Evolutionary conservation across 225 moss, liverwort and hornwort species (phyloP).

Genomic region (Bryoerythrophyllum caledonicum): DNA sequence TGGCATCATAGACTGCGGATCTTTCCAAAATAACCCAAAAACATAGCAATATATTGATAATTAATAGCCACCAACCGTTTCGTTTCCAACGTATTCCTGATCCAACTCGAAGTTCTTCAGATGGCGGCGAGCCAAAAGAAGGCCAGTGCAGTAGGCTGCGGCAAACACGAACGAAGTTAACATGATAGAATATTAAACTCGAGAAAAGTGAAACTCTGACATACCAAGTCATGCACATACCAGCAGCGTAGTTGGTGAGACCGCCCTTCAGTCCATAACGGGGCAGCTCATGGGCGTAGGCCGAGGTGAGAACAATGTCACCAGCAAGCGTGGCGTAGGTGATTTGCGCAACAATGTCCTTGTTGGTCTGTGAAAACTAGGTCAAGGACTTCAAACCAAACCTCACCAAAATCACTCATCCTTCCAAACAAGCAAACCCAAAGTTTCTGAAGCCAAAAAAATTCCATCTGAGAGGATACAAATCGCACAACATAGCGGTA

Average conservation of each 20-base stretch:
- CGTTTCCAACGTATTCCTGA: conserved; percentile 76
- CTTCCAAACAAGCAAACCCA: neutral
- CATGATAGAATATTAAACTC: neutral
- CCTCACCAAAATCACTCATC: neutral
- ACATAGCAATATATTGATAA: neutral
- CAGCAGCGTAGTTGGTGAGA: conserved; percentile 87
- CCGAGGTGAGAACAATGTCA: conserved; percentile 81
- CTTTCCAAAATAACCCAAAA: neutral
- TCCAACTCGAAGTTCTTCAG: conserved; percentile 74
- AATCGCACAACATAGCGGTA: conserved; percentile 91
- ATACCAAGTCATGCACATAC: neutral
- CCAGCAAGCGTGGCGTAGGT: conserved; percentile 91
- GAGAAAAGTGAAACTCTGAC: neutral
- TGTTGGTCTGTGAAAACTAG: conserved; percentile 57
- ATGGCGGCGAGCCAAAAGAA: conserved; percentile 75
- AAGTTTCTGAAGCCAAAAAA: neutral
- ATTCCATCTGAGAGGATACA: conserved; percentile 33
- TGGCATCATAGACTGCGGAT: neutral
- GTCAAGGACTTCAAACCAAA: conserved; percentile 18
- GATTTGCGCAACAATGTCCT: conserved; percentile 94
- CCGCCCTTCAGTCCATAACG: conserved; percentile 84
- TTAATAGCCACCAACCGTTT: conserved; percentile 28
- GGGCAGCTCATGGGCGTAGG: conserved; percentile 86
- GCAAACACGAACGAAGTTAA: neutral
- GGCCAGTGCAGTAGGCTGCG: conserved; percentile 76